Evolutionary conservation across 2,329 filamentous ascomycete species (phyloP), one percentile per base, ranked within the genome.

Genomic region (Colletotrichum sublineola): DNA sequence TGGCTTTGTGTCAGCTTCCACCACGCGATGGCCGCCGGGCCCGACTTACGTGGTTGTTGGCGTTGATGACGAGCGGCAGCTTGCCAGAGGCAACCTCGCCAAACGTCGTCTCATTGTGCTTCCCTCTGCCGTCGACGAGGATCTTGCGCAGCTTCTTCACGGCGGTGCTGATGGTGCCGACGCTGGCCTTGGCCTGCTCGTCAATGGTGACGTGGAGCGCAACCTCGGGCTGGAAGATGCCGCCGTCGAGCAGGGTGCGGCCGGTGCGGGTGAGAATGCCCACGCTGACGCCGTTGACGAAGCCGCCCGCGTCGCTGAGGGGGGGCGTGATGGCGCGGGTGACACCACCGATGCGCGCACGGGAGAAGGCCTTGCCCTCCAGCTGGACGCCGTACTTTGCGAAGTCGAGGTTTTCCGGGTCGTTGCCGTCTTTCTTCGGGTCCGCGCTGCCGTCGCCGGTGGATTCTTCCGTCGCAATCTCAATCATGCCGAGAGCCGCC

Each of bases 371-470:
- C 70, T 81, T 81, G 0, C 84, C 84, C 33, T 84, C 82, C 1
- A 85, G 77, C 73, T 77, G 79, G 29, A 84, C 71, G 1, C 82
- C 83, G 66, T 84, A 82, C 71, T 84, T 84, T 8, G 83, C 83
- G 67, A 81, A 81, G 7, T 77, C 75, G 5, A 83, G 74, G 69
- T 76, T 79, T 11, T 79, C 77, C 0, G 80, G 75, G 57, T 82
- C 62, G 68, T 52, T 67, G 29, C 71, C 71, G 40, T 77, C 76
- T 44, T 74, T 67, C 31, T 74, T 73, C 18, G 81, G 75, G 24
- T 79, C 78, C 12, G 81, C 79, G 5, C 73, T 68, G 18, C 88
- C 88, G 75, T 90, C 87, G 3, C 83, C 80, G 0, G 88, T 88
- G 31, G 77, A 78, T 1, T 75, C 73, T 63, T 86, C 84, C 1